Evolutionary conservation across 805 yeast species (phyloP).

Genomic region (Starmerella etchellsii): DNA sequence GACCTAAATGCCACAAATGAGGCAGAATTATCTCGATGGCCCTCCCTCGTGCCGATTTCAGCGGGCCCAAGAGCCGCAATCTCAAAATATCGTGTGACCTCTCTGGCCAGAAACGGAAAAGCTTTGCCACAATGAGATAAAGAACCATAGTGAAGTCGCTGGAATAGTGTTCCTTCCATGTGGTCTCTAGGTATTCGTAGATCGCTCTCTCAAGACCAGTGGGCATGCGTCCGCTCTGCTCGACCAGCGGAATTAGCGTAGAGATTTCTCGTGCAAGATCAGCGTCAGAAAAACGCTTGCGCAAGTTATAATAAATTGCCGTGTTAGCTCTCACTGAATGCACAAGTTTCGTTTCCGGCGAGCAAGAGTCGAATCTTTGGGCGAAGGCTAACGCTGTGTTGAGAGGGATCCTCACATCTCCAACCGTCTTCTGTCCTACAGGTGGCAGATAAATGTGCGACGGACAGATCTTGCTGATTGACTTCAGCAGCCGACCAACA

Average conservation of each 20-base stretch:
- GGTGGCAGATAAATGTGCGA: conserved; percentile 13
- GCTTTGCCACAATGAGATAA: conserved; percentile 4
- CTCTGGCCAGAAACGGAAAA: conserved; percentile 13
- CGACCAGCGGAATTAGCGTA: conserved; percentile 10
- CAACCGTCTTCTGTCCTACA: conserved; percentile 6
- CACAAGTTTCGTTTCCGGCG: conserved; percentile 8
- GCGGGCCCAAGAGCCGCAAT: conserved; percentile 3
- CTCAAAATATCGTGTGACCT: background rate
- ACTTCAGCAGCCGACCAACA: conserved; percentile 10
- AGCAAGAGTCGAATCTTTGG: background rate
- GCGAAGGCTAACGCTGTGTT: background rate
- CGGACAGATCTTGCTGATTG: conserved; percentile 2
- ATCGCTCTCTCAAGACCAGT: conserved; percentile 8
- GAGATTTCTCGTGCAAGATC: conserved; percentile 10
- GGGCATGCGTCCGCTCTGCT: conserved; percentile 9
- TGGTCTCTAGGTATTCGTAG: conserved; percentile 8
- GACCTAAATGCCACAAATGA: conserved; percentile 15
- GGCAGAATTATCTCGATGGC: conserved; percentile 9
- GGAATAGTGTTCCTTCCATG: conserved; percentile 5
- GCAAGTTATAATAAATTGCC: conserved; percentile 1
- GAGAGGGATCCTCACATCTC: conserved; percentile 4
- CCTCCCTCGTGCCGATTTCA: background rate
- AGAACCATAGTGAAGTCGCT: conserved; percentile 5
- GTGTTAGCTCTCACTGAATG: conserved; percentile 1
- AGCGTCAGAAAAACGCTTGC: background rate